Evolutionary conservation across 2,329 filamentous ascomycete genomes (phyloP).

Genomic region (Colletotrichum magnum): DNA sequence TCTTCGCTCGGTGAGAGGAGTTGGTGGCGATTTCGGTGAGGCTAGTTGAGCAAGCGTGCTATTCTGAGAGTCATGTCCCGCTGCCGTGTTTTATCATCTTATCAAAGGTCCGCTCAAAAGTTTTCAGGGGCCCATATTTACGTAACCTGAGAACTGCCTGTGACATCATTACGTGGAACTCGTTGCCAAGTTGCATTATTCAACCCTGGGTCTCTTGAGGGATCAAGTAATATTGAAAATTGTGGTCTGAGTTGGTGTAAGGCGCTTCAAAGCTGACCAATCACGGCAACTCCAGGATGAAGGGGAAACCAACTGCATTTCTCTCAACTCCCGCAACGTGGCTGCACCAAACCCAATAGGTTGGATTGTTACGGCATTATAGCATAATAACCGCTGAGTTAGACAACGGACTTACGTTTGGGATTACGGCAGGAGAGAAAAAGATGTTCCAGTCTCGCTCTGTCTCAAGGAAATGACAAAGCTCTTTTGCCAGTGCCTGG

Average conservation of each 20-base stretch:
- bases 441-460: too few species aligned
- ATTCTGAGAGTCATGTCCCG: neutral
- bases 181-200: neutral
- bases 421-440: too few species aligned
- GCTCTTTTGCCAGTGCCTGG: too few species aligned
- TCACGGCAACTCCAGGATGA: neutral
- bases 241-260: slow-evolving; percentile 11
- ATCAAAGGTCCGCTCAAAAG: slow-evolving; percentile 26
- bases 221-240: neutral
- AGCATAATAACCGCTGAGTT: too few species aligned
- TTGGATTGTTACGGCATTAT: too few species aligned
- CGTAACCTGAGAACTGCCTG: neutral
- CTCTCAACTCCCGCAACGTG: too few species aligned
- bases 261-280: neutral
- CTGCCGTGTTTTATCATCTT: neutral
- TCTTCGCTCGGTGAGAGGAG: neutral
- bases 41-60: neutral
- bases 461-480: too few species aligned
- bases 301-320: too few species aligned
- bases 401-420: too few species aligned
- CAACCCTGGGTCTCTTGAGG: neutral
- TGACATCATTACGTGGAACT: slow-evolving; percentile 32
- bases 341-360: too few species aligned
- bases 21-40: slow-evolving; percentile 1
- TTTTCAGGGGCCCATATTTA: slow-evolving; percentile 38